Evolutionary conservation across 331 rosid genomes (phyloP), one percentile per base, ranked within the genome.

Genomic region (Rosa hybrid): DNA sequence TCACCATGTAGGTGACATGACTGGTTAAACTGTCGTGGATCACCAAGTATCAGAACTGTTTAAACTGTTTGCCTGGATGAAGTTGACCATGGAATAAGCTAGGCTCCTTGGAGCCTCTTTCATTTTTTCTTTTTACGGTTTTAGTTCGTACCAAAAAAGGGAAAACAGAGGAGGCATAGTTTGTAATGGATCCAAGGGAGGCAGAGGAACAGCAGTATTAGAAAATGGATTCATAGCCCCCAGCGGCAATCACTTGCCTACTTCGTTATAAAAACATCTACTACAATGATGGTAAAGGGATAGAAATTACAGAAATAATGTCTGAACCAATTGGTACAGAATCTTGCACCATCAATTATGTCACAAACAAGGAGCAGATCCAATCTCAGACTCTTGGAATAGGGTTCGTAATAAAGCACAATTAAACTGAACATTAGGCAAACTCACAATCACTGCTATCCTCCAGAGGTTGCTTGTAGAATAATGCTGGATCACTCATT

Each of bases 261-360:
- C 44, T 14, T 16, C 17, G 64, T 27, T 49, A 4, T 48, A 21
- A 72, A 74, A 38, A 1, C 45, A 25, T 42, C 45, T 18, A 60
- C 25, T 75, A 57, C 49, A 74, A 51, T 11, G 67, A 53, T 73
- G n/a, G 9, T 34, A 38, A 17, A 7, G 9, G 4, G 69, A 13
- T 6, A 18, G 18, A 38, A 51, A 73, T 27, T 73, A 75, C 70
- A 59, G 12, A 64, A 41, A 51, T n/a, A 57, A 53, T 4, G 13
- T 49, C 56, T 8, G 16, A 72, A 50, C 14, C 25, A 25, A 17
- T 8, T 11, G n/a, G 34, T 45, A 41, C 56, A 57, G 23, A 76
- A 44, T 76, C 46, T 16, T 59, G 69, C 70, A 75, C 21, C 78
- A 41, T n/a, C 38, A 42, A 25, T 56, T 27, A 56, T n/a, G 39